These are phyloP conservation scores for Tripterygium wilfordii DNA, from an alignment of 177 flowering plant genomes.

Conservation along the genomic window DNA sequence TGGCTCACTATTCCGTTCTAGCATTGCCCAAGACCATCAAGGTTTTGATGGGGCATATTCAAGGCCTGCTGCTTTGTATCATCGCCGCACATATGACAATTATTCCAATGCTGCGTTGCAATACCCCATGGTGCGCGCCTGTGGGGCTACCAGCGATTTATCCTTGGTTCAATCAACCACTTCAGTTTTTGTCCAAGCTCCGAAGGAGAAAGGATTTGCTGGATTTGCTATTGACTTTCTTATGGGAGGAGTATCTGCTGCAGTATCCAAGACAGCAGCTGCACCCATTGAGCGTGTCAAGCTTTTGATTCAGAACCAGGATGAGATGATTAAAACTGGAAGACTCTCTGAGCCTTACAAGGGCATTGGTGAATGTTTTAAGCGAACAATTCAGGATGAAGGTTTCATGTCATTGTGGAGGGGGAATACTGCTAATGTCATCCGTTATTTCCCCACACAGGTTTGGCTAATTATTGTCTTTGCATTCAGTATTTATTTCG, in stretches of 20 bases:
- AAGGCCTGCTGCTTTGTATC: slow-evolving; percentile 14
- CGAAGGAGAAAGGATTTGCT: slow-evolving; percentile 31
- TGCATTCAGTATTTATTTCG: not conserved
- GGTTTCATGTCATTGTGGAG: slow-evolving; percentile 43
- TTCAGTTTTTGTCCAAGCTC: slow-evolving; percentile 29
- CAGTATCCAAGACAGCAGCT: slow-evolving; percentile 48
- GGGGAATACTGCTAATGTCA: slow-evolving; percentile 60
- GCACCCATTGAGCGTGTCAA: slow-evolving; percentile 59
- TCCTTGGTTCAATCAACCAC: slow-evolving; percentile 16
- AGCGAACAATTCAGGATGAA: slow-evolving; percentile 41
- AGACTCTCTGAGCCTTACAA: slow-evolving; percentile 52
- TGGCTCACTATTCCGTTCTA: slow-evolving; percentile 18
- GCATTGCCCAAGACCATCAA: slow-evolving; percentile 10
- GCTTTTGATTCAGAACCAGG: slow-evolving; percentile 54
- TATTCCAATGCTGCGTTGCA: slow-evolving; percentile 32
- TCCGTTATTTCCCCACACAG: slow-evolving; percentile 58
- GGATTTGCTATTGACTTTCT: slow-evolving; percentile 35
- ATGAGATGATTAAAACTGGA: slow-evolving; percentile 54
- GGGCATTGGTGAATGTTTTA: slow-evolving; percentile 51
- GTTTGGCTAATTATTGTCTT: slow-evolving; percentile 1
- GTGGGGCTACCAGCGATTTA: slow-evolving; percentile 10
- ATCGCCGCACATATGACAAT: slow-evolving; percentile 25
- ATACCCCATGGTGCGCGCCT: slow-evolving; percentile 12
- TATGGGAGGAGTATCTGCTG: slow-evolving; percentile 49
- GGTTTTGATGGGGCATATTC: slow-evolving; percentile 13